phyloP scores from a whole-genome alignment of 352 stramenopile species.

The Phytophthora pinifolia region DNA sequence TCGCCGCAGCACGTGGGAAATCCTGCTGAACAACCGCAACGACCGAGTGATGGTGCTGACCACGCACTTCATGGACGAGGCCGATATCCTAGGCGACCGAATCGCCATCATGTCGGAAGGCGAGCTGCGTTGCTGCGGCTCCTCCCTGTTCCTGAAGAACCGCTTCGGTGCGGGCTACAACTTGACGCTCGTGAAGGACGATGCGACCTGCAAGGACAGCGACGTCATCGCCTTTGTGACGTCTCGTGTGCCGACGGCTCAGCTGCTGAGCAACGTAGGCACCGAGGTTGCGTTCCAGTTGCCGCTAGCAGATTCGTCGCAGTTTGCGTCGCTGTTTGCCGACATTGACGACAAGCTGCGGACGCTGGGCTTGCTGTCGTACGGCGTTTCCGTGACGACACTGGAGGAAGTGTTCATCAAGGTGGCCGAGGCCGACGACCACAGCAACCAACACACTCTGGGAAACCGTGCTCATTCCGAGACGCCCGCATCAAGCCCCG shows the following conservation, averaged over 20 bases:
- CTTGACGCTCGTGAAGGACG: slow-evolving; percentile 62
- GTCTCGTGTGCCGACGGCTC: slow-evolving; percentile 34
- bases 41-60: slow-evolving; percentile 86
- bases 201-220: slow-evolving; percentile 30
- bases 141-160: slow-evolving; percentile 83
- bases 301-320: slow-evolving; percentile 40
- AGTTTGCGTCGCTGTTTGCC: slow-evolving; percentile 66
- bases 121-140: slow-evolving; percentile 69
- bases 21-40: slow-evolving; percentile 61
- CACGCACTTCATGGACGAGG: slow-evolving; percentile 96
- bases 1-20: slow-evolving; percentile 92
- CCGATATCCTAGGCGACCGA: slow-evolving; percentile 81
- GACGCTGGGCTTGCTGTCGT: slow-evolving; percentile 47
- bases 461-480: slow-evolving; percentile 20
- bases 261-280: slow-evolving; percentile 67
- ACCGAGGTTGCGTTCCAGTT: slow-evolving; percentile 74
- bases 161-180: slow-evolving; percentile 72
- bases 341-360: slow-evolving; percentile 49
- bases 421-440: slow-evolving; percentile 46
- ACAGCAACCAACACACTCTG: slow-evolving; percentile 44
- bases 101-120: slow-evolving; percentile 88
- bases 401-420: slow-evolving; percentile 87
- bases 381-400: slow-evolving; percentile 82
- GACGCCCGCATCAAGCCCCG: slow-evolving; percentile 10
- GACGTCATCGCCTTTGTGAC: slow-evolving; percentile 41